Evolutionary conservation across 306 rosid genomes (phyloP).

Genomic region (Lathyrus aphaca): DNA sequence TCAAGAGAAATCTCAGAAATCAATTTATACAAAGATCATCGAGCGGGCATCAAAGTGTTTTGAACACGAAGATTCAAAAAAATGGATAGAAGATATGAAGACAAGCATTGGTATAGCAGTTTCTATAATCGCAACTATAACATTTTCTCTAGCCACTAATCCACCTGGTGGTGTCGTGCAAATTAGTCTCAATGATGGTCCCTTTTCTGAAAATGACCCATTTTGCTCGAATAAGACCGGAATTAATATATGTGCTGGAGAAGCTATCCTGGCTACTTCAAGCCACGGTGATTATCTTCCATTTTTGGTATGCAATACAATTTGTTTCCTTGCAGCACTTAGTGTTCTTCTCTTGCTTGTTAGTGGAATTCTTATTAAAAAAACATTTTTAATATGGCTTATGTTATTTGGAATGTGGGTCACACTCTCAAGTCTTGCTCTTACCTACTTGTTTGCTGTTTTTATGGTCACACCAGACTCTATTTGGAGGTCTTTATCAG

Average conservation of each 20-base stretch:
- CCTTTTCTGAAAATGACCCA: neutral
- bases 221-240: too few species aligned
- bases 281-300: fast-evolving
- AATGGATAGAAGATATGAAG: constrained; percentile 27
- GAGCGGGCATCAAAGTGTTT: neutral
- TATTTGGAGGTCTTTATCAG: neutral
- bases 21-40: neutral
- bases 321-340: constrained; percentile 6
- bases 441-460: neutral
- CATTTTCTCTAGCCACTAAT: constrained; percentile 20
- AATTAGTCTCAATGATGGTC: fast-evolving
- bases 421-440: neutral
- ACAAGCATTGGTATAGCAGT: neutral
- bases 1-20: neutral
- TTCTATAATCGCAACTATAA: constrained; percentile 25
- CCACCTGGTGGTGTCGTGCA: constrained; percentile 16
- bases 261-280: neutral
- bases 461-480: neutral
- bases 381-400: neutral
- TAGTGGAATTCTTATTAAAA: constrained; percentile 17
- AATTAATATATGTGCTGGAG: neutral
- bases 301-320: constrained; percentile 14
- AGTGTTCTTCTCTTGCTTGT: constrained; percentile 19
- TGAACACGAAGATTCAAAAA: neutral
- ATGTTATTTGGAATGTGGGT: neutral